Evolutionary conservation across 1,284 basidiomycete genomes (phyloP), one percentile per base, ranked within the genome.

Genomic region (Butyriboletus regius): DNA sequence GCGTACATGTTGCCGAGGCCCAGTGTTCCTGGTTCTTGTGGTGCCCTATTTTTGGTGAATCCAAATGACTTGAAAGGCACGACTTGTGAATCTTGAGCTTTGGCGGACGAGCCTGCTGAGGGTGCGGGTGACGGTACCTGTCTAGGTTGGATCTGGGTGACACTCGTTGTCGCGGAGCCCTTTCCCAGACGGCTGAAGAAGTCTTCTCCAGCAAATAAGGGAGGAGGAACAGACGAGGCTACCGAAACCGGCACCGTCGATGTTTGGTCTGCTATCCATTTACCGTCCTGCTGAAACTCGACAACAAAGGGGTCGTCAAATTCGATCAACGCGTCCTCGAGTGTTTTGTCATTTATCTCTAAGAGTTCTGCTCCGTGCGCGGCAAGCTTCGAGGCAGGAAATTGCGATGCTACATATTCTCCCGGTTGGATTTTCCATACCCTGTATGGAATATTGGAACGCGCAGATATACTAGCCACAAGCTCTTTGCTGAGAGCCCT

Each of bases 1-100:
- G 70, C 76, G 60, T 71, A 91, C 75, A 95, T 83, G 64, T 97
- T 96, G 37, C 82, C 82, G 24, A 97, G 74, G 29, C 93, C 94
- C 15, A 93, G 76, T 2, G 88, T 85, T 1, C 92, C 92, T 22
- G 84, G 82, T 44, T 78, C 78, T 32, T 75, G 64, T 17, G 64
- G 36, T 51, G 69, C 70, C 56, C 67, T 63, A 49, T 62, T 63
- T 55, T 63, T 63, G 32, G 63, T 54, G 47, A 67, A 65, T 33
- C 52, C 63, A 38, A 54, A 60, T 10, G 67, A 54, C 32, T 62
- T 57, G 54, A 65, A 54, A 59, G 60, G 65, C 36, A 43, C 50
- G 51, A 59, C 58, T 47, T 61, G 60, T 24, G 52, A 54, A 24
- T 63, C 56, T 22, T 60, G 64, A 17, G 49, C 45, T 45, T 56